These are phyloP conservation scores for Dalechampia spathulata DNA, from an alignment of 441 rosid genomes.

Conservation along the genomic window DNA sequence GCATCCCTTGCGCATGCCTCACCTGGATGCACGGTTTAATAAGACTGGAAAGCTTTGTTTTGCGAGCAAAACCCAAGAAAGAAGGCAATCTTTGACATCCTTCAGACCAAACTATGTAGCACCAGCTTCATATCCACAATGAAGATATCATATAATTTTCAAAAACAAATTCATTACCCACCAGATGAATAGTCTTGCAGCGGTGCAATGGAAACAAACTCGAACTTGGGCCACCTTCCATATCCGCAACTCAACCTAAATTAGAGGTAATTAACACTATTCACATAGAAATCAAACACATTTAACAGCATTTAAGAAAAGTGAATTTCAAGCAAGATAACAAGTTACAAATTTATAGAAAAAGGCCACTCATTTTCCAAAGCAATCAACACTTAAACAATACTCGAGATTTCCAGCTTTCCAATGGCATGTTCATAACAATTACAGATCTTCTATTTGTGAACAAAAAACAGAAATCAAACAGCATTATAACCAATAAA, in stretches of 20 bases:
- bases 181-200: conserved; percentile 91
- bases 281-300: neutral
- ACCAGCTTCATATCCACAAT: conserved; percentile 35
- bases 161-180: conserved; percentile 39
- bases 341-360: neutral
- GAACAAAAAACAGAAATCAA: no score
- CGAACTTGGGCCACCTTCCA: conserved; percentile 59
- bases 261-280: neutral
- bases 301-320: neutral
- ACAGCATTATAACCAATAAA: no score
- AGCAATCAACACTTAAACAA: no score
- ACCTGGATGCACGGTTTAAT: conserved; percentile 62
- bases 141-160: conserved; percentile 9
- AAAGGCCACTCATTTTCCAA: neutral
- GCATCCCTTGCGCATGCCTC: conserved; percentile 97
- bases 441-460: no score
- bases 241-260: conserved; percentile 40
- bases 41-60: conserved; percentile 41
- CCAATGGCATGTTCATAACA: no score
- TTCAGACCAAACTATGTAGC: conserved; percentile 33
- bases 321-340: neutral
- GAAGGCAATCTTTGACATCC: conserved; percentile 38
- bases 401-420: no score
- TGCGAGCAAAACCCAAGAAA: conserved; percentile 42
- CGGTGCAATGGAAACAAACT: conserved; percentile 88